Conservation (phyloP, 805 yeast genomes). For the Candida hispaniensis region DNA sequence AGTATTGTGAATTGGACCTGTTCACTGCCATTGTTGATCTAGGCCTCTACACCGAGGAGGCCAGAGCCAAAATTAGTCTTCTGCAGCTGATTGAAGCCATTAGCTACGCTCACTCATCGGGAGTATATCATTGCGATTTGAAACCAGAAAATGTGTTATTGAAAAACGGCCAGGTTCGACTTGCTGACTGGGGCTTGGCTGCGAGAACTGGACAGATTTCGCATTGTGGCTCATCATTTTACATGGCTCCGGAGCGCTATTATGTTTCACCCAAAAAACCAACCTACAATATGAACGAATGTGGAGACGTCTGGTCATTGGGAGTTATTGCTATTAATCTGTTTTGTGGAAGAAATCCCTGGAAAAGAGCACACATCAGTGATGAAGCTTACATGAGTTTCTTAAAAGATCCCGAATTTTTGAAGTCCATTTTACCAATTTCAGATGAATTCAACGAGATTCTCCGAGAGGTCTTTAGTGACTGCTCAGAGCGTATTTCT, state of each 20-base stretch:
- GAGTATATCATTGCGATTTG: constrained; percentile 81
- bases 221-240: constrained; percentile 68
- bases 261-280: too few relatives aligned
- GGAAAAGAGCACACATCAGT: constrained; percentile 65
- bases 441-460: constrained; percentile 44
- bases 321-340: constrained; percentile 73
- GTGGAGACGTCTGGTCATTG: constrained; percentile 68
- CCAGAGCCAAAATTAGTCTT: constrained; percentile 44
- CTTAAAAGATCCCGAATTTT: constrained; percentile 41
- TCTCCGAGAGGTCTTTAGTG: constrained; percentile 17
- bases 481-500: constrained; percentile 16
- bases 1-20: constrained; percentile 69
- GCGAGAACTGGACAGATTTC: constrained; percentile 43
- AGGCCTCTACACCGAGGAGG: constrained; percentile 41
- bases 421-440: constrained; percentile 62
- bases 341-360: constrained; percentile 77
- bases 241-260: constrained; percentile 75
- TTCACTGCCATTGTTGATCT: constrained; percentile 52
- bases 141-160: constrained; percentile 85
- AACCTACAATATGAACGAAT: constrained; percentile 24
- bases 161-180: constrained; percentile 42
- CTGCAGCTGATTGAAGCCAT: constrained; percentile 70
- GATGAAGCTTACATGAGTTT: constrained; percentile 59
- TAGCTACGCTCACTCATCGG: constrained; percentile 62
- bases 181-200: constrained; percentile 86